Evolutionary conservation across 805 yeast species (phyloP).

Genomic region (Ogataea polymorpha): DNA sequence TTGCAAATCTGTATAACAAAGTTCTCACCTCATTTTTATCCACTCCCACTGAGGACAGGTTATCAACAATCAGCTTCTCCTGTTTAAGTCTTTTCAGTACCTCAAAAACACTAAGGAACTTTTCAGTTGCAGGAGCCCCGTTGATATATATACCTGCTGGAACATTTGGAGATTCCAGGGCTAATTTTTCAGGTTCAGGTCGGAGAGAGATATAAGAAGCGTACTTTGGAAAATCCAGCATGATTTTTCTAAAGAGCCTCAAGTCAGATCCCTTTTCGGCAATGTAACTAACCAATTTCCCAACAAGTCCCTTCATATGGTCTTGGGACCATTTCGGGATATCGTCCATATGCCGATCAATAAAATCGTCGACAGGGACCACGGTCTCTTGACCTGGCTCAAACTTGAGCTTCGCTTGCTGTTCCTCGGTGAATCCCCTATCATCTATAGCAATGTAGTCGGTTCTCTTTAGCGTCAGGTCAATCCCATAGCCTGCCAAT

Average conservation of each 20-base stretch:
- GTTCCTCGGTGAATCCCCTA: slow-evolving; percentile 37
- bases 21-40: slow-evolving; percentile 33
- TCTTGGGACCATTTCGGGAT: slow-evolving; percentile 32
- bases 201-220: slow-evolving; percentile 38
- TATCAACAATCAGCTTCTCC: slow-evolving; percentile 28
- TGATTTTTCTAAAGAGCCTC: slow-evolving; percentile 36
- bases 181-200: slow-evolving; percentile 8
- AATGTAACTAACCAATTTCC: slow-evolving; percentile 42
- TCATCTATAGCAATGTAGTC: slow-evolving; percentile 68
- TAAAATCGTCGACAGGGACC: slow-evolving; percentile 8
- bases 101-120: slow-evolving; percentile 42
- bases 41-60: slow-evolving; percentile 33
- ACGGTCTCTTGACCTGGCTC: slow-evolving; percentile 2
- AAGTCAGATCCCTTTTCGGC: slow-evolving; percentile 32
- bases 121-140: slow-evolving; percentile 57
- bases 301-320: slow-evolving; percentile 37
- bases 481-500: slow-evolving; percentile 65
- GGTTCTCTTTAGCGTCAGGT: slow-evolving; percentile 58
- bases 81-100: slow-evolving; percentile 38
- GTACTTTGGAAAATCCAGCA: slow-evolving; percentile 55
- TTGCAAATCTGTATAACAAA: slow-evolving; percentile 40
- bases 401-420: slow-evolving; percentile 28
- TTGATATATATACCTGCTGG: slow-evolving; percentile 59
- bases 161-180: slow-evolving; percentile 7
- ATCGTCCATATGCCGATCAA: slow-evolving; percentile 27